Conservation (phyloP, 352 stramenopile species). For the Globisporangium takayamanum region DNA sequence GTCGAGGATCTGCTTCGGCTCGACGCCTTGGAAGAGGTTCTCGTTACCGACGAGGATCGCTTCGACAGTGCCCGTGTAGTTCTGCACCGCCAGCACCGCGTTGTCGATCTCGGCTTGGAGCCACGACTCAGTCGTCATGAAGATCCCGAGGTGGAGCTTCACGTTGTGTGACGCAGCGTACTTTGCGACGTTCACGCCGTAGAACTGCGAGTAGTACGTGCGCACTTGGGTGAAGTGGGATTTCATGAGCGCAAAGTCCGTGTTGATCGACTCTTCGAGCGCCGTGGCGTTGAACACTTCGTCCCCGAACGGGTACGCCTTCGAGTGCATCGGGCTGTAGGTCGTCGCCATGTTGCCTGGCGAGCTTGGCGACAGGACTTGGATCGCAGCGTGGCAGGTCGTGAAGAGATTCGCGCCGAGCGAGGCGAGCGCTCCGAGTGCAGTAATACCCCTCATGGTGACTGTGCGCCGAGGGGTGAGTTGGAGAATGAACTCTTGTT, state of each 20-base stretch:
- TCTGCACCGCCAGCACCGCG: slow-evolving; percentile 15
- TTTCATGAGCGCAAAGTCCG: slow-evolving; percentile 24
- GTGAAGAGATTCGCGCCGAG: slow-evolving; percentile 1
- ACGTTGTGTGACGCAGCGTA: slow-evolving; percentile 20
- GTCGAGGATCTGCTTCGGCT: slow-evolving; percentile 11
- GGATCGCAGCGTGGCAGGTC: not conserved
- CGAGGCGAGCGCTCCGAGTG: not conserved
- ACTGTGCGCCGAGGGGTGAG: not conserved
- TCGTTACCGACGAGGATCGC: slow-evolving; percentile 31
- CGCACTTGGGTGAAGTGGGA: slow-evolving; percentile 19
- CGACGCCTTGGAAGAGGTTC: slow-evolving; percentile 18
- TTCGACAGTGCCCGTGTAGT: slow-evolving; percentile 21
- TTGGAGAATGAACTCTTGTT: not conserved
- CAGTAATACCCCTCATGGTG: not conserved
- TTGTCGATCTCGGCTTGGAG: slow-evolving; percentile 19
- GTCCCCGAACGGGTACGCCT: slow-evolving; percentile 8
- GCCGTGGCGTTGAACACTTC: slow-evolving; percentile 9
- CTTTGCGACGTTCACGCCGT: slow-evolving; percentile 18
- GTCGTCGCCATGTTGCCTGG: slow-evolving; percentile 9
- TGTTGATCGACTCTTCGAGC: slow-evolving; percentile 16
- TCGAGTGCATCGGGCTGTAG: slow-evolving; percentile 15
- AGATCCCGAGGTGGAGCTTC: slow-evolving; percentile 27
- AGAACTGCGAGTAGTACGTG: slow-evolving; percentile 34
- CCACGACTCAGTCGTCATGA: slow-evolving; percentile 22
- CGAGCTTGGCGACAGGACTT: not conserved